These are phyloP conservation scores for Tritrichomonas musculus DNA, from an alignment of 208 protist species.

Conservation along the genomic window DNA sequence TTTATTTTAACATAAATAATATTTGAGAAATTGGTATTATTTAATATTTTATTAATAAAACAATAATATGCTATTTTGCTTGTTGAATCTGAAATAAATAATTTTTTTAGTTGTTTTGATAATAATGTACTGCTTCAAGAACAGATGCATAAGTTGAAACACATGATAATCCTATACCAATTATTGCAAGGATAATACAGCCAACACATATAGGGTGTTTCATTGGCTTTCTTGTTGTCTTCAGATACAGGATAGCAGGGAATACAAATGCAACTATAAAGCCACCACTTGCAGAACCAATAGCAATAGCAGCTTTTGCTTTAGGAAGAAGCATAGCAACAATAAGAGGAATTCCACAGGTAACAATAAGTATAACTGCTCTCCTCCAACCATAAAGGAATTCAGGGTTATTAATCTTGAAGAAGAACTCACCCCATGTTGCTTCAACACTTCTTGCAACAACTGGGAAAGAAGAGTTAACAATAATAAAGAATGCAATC, in stretches of 20 bases:
- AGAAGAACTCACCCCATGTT: background rate
- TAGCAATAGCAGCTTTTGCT: background rate
- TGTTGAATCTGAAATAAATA: no score
- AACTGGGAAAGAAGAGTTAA: background rate
- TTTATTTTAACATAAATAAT: no score
- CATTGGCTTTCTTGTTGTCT: background rate
- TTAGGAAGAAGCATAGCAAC: slow-evolving; percentile 2
- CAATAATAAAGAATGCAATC: slow-evolving; percentile 15
- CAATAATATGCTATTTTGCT: no score
- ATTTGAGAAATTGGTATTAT: no score
- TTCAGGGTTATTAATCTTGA: background rate
- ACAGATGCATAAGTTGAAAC: background rate
- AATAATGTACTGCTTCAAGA: background rate
- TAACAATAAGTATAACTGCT: background rate
- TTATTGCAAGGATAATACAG: background rate
- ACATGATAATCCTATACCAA: background rate
- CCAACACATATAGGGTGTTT: background rate
- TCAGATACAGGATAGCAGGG: background rate
- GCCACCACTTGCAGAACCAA: background rate
- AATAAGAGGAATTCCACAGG: background rate
- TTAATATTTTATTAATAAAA: no score
- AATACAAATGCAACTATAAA: background rate
- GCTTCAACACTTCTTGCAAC: background rate
- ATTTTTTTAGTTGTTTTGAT: no score
- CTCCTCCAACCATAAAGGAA: background rate